Conservation (phyloP, 108 stramenopile genomes). For the Nitzschia putrida region DNA sequence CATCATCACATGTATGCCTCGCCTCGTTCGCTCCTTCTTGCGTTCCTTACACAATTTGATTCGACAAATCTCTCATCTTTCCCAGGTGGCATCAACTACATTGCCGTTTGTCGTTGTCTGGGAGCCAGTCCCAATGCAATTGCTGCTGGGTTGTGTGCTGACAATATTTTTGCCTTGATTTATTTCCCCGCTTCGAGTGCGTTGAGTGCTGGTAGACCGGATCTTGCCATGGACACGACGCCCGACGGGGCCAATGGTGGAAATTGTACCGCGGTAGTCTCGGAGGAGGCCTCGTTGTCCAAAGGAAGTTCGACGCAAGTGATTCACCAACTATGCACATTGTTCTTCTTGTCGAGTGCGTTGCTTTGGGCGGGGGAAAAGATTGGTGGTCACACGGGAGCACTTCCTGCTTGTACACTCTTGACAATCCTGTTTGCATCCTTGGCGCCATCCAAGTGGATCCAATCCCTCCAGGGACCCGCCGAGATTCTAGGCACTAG, state of each 20-base stretch:
- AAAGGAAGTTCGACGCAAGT: too few relatives aligned
- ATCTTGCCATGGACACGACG: constrained; percentile 45
- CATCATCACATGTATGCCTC: too few relatives aligned
- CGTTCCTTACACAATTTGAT: too few relatives aligned
- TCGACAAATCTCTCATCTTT: too few relatives aligned
- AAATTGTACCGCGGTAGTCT: too few relatives aligned
- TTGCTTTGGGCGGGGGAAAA: constrained; percentile 53
- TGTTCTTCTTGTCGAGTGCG: constrained; percentile 50
- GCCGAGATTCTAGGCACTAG: constrained; percentile 62
- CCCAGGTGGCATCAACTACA: constrained; percentile 80
- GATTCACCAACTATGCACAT: constrained; percentile 1
- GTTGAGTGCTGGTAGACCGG: constrained; percentile 50
- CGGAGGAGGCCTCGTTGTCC: too few relatives aligned
- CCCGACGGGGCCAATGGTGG: too few relatives aligned
- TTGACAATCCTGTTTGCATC: constrained; percentile 64
- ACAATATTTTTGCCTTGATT: constrained; percentile 77
- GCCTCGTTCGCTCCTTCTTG: too few relatives aligned
- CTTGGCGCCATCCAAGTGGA: constrained; percentile 30
- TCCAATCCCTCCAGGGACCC: constrained; percentile 35
- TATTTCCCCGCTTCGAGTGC: constrained; percentile 77
- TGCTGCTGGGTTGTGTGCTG: constrained; percentile 66
- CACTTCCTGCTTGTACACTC: constrained; percentile 65
- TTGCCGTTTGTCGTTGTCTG: constrained; percentile 65
- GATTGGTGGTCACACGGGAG: constrained; percentile 35
- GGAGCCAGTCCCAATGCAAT: constrained; percentile 58